Base-by-base conservation (phyloP, 495 filamentous ascomycete genomes). In the Trichoderma orchidacearum region DNA sequence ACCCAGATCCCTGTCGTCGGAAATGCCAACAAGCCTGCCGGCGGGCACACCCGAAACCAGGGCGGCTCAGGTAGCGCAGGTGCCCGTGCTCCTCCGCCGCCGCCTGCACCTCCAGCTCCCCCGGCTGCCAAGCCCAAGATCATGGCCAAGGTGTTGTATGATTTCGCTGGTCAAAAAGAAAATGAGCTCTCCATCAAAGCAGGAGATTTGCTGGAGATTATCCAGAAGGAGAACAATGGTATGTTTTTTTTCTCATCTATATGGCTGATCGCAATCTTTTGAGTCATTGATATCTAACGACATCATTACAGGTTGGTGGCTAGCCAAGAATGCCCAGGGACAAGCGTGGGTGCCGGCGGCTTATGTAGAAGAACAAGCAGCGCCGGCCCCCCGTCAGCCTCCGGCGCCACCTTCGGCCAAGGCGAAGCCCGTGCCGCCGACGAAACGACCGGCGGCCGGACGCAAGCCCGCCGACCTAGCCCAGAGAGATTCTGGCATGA, bases 271-370 rank as follows among this genome's bases (percentile, higher is more conserved):
- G n/a, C n/a, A n/a, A n/a, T n/a, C n/a, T n/a, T n/a, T n/a, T n/a
- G n/a, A n/a, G n/a, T n/a, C n/a, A n/a, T n/a, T 28, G 9, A 50
- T 21, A 59, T 59, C 63, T 73, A 63, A 73, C 57, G n/a, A 21
- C 13, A 34, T 52, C 29, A 55, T 59, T 54, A 53, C 51, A 95
- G 91, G 91, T 45, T 97, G 94, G 94, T 96, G 91, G 90, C 76
- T 96, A 35, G 92, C 84, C 54, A 90, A 88, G 70, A 84, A 81
- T 58, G 69, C 74, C 2, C 73, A 72, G 6, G 78, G 78, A 18
- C 85, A 94, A 71, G 94, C 90, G 36, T 98, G 93, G 93, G 83
- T 90, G 0, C 93, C 93, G 0, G 87, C 91, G 23, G 86, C 91
- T 30, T 98, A 97, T 63, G 83, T 98, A 6, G 84, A 95, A 66